Evolutionary conservation across 257 asterid genomes (phyloP).

Genomic region (Capsicum baccatum): DNA sequence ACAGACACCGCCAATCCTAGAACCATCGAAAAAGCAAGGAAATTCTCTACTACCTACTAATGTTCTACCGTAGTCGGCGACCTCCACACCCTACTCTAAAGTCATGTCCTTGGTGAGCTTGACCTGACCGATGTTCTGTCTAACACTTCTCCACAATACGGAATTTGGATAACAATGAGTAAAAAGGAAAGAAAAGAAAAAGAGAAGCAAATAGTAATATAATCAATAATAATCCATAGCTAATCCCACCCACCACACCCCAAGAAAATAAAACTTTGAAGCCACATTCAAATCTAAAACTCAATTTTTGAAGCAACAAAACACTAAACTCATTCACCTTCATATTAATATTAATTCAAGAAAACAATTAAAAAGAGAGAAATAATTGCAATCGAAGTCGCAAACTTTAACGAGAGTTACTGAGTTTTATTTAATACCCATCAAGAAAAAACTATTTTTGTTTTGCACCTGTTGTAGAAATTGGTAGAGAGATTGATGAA

Average conservation of each 20-base stretch:
- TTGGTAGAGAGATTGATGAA: conserved; percentile 86
- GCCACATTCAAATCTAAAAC: not conserved
- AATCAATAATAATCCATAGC: not conserved
- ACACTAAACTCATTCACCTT: not conserved
- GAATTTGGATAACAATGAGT: no score
- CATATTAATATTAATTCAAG: not conserved
- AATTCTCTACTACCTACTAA: no score
- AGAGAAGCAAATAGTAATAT: no score
- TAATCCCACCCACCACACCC: not conserved
- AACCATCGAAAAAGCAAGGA: no score
- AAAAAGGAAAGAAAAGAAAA: no score
- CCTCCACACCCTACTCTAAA: no score
- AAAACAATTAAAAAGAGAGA: not conserved
- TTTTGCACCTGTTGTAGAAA: conserved; percentile 72
- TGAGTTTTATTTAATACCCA: not conserved
- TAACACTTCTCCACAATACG: not conserved
- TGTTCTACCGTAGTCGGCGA: no score
- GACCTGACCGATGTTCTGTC: no score
- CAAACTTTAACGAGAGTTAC: not conserved
- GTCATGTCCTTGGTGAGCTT: no score
- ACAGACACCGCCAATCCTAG: no score
- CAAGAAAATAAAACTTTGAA: not conserved
- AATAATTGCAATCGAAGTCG: not conserved
- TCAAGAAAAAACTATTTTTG: not conserved
- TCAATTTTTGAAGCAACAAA: not conserved